phyloP scores from a whole-genome alignment of 2,329 filamentous ascomycete species.

The Phoma sp. region DNA sequence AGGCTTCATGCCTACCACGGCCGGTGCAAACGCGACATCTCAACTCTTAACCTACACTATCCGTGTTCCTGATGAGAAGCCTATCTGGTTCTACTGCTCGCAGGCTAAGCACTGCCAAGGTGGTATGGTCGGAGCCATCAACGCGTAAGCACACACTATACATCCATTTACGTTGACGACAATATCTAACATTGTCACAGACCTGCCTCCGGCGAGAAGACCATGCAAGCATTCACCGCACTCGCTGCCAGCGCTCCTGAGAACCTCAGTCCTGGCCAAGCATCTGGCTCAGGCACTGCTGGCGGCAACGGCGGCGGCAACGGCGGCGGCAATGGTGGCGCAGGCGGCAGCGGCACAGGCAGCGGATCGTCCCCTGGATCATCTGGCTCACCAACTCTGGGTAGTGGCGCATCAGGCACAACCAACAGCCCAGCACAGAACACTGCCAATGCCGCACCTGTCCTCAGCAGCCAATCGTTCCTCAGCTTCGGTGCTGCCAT shows the following conservation, averaged over 20 bases:
- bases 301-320: not conserved
- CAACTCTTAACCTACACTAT: constrained; percentile 73
- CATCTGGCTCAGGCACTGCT: constrained; percentile 25
- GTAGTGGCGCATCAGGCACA: constrained; percentile 18
- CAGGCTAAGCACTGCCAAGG: constrained; percentile 76
- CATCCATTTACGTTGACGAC: not conserved
- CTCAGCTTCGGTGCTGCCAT: constrained; percentile 36
- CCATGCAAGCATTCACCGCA: constrained; percentile 42
- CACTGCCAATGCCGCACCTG: constrained; percentile 36
- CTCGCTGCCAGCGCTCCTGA: constrained; percentile 50
- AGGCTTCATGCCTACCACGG: constrained; percentile 69
- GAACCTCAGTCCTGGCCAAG: constrained; percentile 53
- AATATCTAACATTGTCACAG: constrained; percentile 34
- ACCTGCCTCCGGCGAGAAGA: constrained; percentile 46
- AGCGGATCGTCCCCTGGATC: constrained; percentile 19
- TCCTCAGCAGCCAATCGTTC: constrained; percentile 31
- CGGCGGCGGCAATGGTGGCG: not conserved
- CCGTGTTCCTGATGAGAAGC: constrained; percentile 71
- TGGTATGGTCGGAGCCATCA: constrained; percentile 80
- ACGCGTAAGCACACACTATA: constrained; percentile 64
- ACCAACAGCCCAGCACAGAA: constrained; percentile 31
- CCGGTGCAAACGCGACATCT: constrained; percentile 26
- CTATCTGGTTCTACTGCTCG: constrained; percentile 82
- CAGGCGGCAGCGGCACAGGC: constrained; percentile 6
- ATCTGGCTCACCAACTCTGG: constrained; percentile 16